Conservation (phyloP, 1,284 basidiomycete species). For the Pterula multifida region DNA sequence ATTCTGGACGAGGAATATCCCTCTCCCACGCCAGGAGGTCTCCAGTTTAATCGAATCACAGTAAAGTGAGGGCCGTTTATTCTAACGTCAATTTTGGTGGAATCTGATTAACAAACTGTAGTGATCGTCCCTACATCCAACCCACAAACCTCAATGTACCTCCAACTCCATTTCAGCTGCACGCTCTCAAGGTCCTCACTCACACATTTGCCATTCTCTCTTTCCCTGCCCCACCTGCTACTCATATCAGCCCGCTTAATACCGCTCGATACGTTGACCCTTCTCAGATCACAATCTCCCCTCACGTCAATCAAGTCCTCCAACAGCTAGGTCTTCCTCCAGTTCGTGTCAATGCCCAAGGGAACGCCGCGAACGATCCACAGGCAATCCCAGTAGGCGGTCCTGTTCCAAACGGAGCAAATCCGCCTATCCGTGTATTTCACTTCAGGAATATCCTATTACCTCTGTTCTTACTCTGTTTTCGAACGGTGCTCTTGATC, state of each 20-base stretch:
- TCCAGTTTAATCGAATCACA: constrained; percentile 45
- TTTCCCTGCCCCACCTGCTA: constrained; percentile 17
- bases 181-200: constrained; percentile 59
- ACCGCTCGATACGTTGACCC: constrained; percentile 21
- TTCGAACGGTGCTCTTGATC: constrained; percentile 59
- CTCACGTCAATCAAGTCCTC: constrained; percentile 19
- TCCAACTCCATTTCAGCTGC: constrained; percentile 50
- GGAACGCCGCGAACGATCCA: constrained; percentile 5
- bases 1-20: constrained; percentile 49
- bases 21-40: constrained; percentile 26
- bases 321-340: constrained; percentile 1
- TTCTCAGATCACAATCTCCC: constrained; percentile 18
- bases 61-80: constrained; percentile 39
- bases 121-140: constrained; percentile 48
- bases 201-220: constrained; percentile 52
- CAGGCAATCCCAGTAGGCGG: constrained; percentile 11
- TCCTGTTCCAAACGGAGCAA: constrained; percentile 13
- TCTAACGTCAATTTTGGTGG: constrained; percentile 6
- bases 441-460: constrained; percentile 35
- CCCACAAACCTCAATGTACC: constrained; percentile 33
- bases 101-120: constrained; percentile 20
- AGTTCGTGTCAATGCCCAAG: constrained; percentile 6
- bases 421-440: constrained; percentile 22
- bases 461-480: constrained; percentile 51
- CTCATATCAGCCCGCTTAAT: constrained; percentile 34